Evolutionary conservation across 2,329 filamentous ascomycete species (phyloP).

Genomic region (Zelopaecilomyces penicillatus): DNA sequence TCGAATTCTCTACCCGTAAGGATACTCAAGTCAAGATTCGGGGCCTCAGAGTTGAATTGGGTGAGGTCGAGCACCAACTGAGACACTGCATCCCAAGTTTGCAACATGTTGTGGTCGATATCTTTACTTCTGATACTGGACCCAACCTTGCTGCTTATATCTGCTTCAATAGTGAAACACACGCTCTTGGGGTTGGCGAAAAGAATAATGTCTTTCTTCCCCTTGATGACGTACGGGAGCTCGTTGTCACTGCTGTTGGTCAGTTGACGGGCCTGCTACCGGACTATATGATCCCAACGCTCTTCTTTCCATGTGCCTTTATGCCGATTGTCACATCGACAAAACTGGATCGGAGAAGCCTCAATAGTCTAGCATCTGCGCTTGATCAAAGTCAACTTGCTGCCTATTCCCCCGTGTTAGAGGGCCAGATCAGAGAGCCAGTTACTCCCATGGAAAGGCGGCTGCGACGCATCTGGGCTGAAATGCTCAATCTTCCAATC

Average conservation of each 20-base stretch:
- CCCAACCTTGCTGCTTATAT: slow-evolving; percentile 3
- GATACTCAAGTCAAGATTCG: slow-evolving; percentile 10
- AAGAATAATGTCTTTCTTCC: neutral
- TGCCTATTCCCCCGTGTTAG: slow-evolving; percentile 13
- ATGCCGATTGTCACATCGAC: neutral
- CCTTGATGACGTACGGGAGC: neutral
- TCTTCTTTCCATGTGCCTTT: slow-evolving; percentile 2
- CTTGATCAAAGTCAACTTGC: slow-evolving; percentile 7
- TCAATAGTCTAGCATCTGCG: neutral
- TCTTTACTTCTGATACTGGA: neutral
- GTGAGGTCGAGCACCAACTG: slow-evolving; percentile 5
- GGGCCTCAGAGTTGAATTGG: slow-evolving; percentile 21
- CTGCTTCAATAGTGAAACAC: slow-evolving; percentile 1
- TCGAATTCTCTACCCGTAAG: too few species aligned
- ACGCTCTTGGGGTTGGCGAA: neutral
- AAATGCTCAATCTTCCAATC: slow-evolving; percentile 6
- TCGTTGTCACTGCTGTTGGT: neutral
- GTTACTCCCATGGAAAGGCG: slow-evolving; percentile 12
- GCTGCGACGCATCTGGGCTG: slow-evolving; percentile 11
- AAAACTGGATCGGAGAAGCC: slow-evolving; percentile 9
- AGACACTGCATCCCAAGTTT: neutral
- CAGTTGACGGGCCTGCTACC: neutral
- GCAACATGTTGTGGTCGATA: slow-evolving; percentile 8
- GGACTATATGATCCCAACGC: slow-evolving; percentile 2
- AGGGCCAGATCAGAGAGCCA: slow-evolving; percentile 10